Conservation (phyloP, 208 protist species). For the Phytomonas sp. region DNA sequence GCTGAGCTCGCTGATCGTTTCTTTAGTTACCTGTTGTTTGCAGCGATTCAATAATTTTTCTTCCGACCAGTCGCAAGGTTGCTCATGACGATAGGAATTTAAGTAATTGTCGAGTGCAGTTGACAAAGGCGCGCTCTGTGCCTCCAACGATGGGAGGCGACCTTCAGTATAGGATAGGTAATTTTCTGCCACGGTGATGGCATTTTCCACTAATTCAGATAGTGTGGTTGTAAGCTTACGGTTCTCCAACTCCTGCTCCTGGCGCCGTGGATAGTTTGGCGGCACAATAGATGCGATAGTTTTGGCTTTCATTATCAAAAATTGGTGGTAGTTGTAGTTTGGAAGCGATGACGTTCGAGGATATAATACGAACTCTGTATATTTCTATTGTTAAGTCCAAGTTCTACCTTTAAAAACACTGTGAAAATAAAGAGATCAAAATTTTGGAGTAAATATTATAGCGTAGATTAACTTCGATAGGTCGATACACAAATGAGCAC, state of each 20-base stretch:
- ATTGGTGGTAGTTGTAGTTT: background rate
- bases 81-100: slow-evolving; percentile 51
- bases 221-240: slow-evolving; percentile 37
- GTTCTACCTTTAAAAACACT: slow-evolving; percentile 3
- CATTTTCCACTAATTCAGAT: slow-evolving; percentile 45
- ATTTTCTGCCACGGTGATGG: slow-evolving; percentile 63
- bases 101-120: slow-evolving; percentile 24
- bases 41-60: slow-evolving; percentile 51
- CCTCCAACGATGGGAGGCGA: slow-evolving; percentile 42
- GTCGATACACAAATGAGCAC: background rate
- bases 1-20: slow-evolving; percentile 31
- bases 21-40: slow-evolving; percentile 38
- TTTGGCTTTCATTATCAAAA: slow-evolving; percentile 2
- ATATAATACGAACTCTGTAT: background rate
- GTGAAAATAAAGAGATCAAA: background rate
- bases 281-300: slow-evolving; percentile 21
- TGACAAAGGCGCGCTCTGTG: slow-evolving; percentile 26
- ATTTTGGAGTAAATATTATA: background rate
- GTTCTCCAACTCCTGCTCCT: slow-evolving; percentile 64
- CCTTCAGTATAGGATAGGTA: slow-evolving; percentile 57
- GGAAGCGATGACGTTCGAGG: background rate
- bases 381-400: background rate
- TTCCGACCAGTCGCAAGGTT: slow-evolving; percentile 68
- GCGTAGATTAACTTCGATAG: background rate
- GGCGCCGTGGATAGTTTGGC: slow-evolving; percentile 46